Evolutionary conservation across 1,284 basidiomycete genomes (phyloP), one percentile per base, ranked within the genome.

Genomic region (Fistulinella cinereoalba): DNA sequence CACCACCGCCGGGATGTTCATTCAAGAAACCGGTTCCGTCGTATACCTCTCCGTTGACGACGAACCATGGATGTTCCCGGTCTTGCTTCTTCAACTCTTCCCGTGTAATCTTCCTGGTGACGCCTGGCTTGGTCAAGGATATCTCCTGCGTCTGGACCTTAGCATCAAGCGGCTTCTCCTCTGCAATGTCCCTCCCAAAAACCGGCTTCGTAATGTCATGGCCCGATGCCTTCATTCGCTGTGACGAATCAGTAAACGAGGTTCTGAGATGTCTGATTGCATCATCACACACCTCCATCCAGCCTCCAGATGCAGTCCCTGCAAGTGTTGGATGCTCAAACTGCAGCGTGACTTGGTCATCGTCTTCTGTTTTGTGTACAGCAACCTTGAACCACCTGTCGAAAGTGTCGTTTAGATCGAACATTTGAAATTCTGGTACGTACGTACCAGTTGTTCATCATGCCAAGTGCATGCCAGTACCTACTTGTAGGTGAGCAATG

Each of bases 241-340:
- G 23, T 15, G 31, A 12, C n/a, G 21, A 58, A 9, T 43, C 32
- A 44, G 39, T 24, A n/a, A n/a, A n/a, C n/a, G 32, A 18, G 7
- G 31, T 41, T 12, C 5, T 1, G 13, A 44, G 11, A 41, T 0
- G 13, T 36, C 12, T 24, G 11, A 28, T 28, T 16, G 6, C 16
- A 10, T 15, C 6, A 2, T 34, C 3, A 49, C 42, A 6, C 23
- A 69, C 70, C 57, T 77, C 68, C 82, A 85, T 85, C 82, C 82
- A 85, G 3, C 82, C 82, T 8, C 75, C 77, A n/a, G 72, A 52
- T 21, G 68, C 64, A 11, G 62, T 68, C 4, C 79, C 81, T 1
- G 74, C 76, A 45, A 76, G 61, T 1, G 83, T 79, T 1, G 83
- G 83, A 55, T 85, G 83, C 58, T 85, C 81, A 56, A 85, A 84